Base-by-base conservation (phyloP, 805 yeast species). In the Ascoidea tarda region DNA sequence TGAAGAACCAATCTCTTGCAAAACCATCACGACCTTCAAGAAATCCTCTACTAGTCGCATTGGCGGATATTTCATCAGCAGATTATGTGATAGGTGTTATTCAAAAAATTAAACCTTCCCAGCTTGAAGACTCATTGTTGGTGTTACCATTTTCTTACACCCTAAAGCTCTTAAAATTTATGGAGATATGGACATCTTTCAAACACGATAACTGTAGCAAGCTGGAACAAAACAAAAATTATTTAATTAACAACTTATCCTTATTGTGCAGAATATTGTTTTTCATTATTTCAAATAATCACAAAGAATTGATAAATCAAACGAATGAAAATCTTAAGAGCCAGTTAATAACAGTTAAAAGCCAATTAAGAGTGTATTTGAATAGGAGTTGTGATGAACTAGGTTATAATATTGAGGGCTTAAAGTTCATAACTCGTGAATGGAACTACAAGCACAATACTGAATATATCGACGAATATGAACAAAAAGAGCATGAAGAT, bases 91-190 rank as follows among this genome's bases (percentile, higher is more conserved):
- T 91, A 69, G 82, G 82, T 49, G 81, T 82, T 0, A 65, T 91
- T 14, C 63, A 71, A 45, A 81, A 80, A 61, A 87, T 93, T 64
- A 84, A 77, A 60, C 79, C 96, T 0, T 77, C 95, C 0, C 96
- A 91, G 61, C 69, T 93, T 44, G 96, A 91, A 60, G 99, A 93
- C 67, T 96, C 98, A 1, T 73, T 93, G 52, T 68, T 93, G 49
- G 95, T 93, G 1, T 72, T 93, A 52, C 96, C 99, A 38, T 90
- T 91, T 62, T 87, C 95, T 8, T 84, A 82, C 66, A 82, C 90
- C 2, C 64, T 82, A 53, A 78, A 78, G 58, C 73, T 93, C 50
- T 73, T 93, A 57, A 74, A 74, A 59, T 85, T 89, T 59, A 78
- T 93, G 52, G 83, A 81, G 57, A 73, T 78, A 33, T 90, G 96